These are phyloP conservation scores for Thalassiosira sp. DNA, from an alignment of 352 stramenopile species.

Conservation along the genomic window DNA sequence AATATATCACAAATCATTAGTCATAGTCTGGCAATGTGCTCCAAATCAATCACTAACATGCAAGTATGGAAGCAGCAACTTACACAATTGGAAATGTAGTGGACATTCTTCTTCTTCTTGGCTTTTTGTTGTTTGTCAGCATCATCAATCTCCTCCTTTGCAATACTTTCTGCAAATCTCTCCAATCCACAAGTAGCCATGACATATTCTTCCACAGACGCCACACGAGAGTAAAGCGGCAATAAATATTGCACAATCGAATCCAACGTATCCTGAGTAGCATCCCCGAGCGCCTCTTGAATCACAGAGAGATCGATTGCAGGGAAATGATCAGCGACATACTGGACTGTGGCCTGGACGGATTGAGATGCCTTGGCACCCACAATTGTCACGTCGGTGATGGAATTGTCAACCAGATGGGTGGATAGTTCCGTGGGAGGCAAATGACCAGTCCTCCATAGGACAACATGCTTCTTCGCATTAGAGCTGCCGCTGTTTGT, in stretches of 20 bases:
- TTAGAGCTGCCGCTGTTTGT: too few relatives aligned
- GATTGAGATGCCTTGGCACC: constrained; percentile 21
- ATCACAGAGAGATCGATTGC: constrained; percentile 31
- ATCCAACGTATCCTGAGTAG: constrained; percentile 29
- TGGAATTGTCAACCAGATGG: neutral
- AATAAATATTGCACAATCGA: constrained; percentile 43
- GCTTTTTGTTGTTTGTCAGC: neutral
- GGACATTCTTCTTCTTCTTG: constrained; percentile 8
- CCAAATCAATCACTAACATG: too few relatives aligned
- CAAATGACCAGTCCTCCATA: constrained; percentile 12
- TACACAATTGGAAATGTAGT: constrained; percentile 6
- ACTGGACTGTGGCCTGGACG: constrained; percentile 30
- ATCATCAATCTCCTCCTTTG: constrained; percentile 1
- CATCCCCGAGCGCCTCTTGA: constrained; percentile 47
- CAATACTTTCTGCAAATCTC: neutral
- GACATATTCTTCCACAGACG: constrained; percentile 42
- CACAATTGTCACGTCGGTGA: constrained; percentile 23
- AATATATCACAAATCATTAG: neutral
- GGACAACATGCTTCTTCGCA: neutral
- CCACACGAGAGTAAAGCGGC: constrained; percentile 34
- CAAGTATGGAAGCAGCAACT: neutral
- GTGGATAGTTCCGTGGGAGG: neutral
- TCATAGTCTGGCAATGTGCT: constrained; percentile 1
- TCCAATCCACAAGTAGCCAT: constrained; percentile 19
- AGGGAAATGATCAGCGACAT: constrained; percentile 18